phyloP scores from a whole-genome alignment of 495 filamentous ascomycete species.

The Pyronema omphalodes region DNA sequence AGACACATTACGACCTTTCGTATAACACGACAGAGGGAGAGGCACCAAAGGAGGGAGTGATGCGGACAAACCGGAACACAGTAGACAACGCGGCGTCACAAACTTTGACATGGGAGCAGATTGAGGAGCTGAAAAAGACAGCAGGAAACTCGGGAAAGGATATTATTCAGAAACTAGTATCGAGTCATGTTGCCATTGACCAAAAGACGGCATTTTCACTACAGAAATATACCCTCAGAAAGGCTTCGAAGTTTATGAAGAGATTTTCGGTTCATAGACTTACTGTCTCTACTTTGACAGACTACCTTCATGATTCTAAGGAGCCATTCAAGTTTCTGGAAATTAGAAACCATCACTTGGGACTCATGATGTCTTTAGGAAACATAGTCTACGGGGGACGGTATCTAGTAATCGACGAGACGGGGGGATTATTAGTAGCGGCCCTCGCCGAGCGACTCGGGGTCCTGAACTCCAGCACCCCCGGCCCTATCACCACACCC shows the following conservation, averaged over 20 bases:
- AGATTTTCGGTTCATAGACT: constrained; percentile 69
- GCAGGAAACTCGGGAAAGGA: constrained; percentile 67
- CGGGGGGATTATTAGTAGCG: constrained; percentile 65
- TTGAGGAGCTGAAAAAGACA: constrained; percentile 82
- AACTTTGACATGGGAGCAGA: constrained; percentile 65
- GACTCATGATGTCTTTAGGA: constrained; percentile 45
- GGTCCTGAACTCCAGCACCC: constrained; percentile 33
- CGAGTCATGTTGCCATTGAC: constrained; percentile 67
- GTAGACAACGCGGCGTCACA: constrained; percentile 69
- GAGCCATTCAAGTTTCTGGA: constrained; percentile 72
- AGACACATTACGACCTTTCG: constrained; percentile 24
- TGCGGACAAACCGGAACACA: constrained; percentile 60
- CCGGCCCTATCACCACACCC: constrained; percentile 4
- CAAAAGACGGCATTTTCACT: constrained; percentile 88
- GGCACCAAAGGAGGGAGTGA: constrained; percentile 32
- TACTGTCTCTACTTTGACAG: constrained; percentile 52
- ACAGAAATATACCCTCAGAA: constrained; percentile 86
- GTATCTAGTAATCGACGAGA: constrained; percentile 84
- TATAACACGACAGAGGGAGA: constrained; percentile 23
- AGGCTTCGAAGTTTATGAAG: constrained; percentile 80
- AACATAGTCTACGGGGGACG: constrained; percentile 53
- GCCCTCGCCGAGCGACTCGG: constrained; percentile 86
- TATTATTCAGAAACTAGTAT: constrained; percentile 67
- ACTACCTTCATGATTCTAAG: constrained; percentile 56
- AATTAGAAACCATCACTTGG: constrained; percentile 68